phyloP scores from a whole-genome alignment of 2,329 filamentous ascomycete genomes.

The Cladosporium phlei region DNA sequence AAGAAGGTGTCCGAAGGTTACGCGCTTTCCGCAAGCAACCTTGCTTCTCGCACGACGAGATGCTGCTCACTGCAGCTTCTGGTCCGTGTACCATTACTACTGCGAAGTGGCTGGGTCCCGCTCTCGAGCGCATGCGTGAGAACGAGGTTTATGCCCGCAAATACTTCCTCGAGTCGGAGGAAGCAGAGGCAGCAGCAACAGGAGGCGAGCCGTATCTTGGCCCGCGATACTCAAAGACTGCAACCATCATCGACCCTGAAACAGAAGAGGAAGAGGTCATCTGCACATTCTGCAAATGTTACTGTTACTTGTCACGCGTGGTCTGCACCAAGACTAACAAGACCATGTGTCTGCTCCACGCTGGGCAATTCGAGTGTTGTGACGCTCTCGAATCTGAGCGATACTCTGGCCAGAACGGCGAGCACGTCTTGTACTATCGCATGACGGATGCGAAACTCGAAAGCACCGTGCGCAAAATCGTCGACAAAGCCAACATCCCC shows the following conservation, averaged over 20 bases:
- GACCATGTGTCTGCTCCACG: slow-evolving; percentile 75
- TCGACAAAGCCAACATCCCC: slow-evolving; percentile 79
- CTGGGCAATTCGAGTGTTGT: slow-evolving; percentile 77
- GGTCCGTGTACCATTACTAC: slow-evolving; percentile 77
- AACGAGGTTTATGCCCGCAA: slow-evolving; percentile 67
- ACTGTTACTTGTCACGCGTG: slow-evolving; percentile 85
- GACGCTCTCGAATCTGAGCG: slow-evolving; percentile 61
- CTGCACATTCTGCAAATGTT: slow-evolving; percentile 86
- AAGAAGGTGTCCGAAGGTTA: slow-evolving; percentile 77
- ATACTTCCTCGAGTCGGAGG: slow-evolving; percentile 57
- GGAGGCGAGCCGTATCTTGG: slow-evolving; percentile 27
- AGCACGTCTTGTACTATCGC: slow-evolving; percentile 73
- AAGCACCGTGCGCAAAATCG: slow-evolving; percentile 65
- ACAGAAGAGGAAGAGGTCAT: slow-evolving; percentile 89
- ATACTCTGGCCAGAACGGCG: slow-evolving; percentile 49
- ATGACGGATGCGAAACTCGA: slow-evolving; percentile 68
- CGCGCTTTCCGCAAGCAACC: slow-evolving; percentile 85
- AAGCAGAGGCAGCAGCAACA: slow-evolving; percentile 40
- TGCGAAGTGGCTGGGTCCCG: slow-evolving; percentile 90
- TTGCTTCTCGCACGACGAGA: slow-evolving; percentile 95
- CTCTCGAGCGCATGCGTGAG: slow-evolving; percentile 70
- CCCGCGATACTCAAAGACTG: slow-evolving; percentile 44
- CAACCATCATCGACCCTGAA: slow-evolving; percentile 53
- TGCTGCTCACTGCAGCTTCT: slow-evolving; percentile 84
- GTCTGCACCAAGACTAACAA: slow-evolving; percentile 78